These are phyloP conservation scores for Ambispora gerdemannii DNA, from an alignment of 192 early-diverging fungal species.

Conservation along the genomic window DNA sequence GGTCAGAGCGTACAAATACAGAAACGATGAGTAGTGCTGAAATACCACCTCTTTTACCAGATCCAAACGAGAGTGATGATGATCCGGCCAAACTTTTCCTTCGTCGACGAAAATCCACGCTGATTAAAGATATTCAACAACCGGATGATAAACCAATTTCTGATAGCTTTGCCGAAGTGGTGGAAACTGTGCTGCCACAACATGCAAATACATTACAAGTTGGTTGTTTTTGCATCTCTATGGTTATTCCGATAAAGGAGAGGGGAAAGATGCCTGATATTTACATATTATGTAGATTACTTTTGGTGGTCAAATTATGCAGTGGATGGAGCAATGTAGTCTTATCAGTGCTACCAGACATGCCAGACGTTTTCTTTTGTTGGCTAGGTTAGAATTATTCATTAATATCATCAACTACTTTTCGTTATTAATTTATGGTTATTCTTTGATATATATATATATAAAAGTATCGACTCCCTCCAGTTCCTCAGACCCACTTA, in stretches of 20 bases:
- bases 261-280: too few species aligned
- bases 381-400: conserved; percentile 48
- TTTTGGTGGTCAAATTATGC: conserved; percentile 71
- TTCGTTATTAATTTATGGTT: too few species aligned
- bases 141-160: conserved; percentile 37
- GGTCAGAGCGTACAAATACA: conserved; percentile 37
- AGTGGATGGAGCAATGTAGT: conserved; percentile 67
- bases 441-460: conserved; percentile 10
- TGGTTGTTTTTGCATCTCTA: not conserved
- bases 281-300: conserved; percentile 43
- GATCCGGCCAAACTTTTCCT: conserved; percentile 25
- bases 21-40: conserved; percentile 24
- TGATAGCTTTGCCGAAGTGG: conserved; percentile 56
- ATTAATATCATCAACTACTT: not conserved
- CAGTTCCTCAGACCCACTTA: conserved; percentile 54
- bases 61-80: not conserved
- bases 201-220: conserved; percentile 60
- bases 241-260: not conserved
- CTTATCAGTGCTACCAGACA: conserved; percentile 57
- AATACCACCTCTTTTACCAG: conserved; percentile 16
- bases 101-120: conserved; percentile 10
- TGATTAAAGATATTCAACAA: not conserved
- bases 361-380: conserved; percentile 51
- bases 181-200: conserved; percentile 67
- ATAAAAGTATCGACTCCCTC: conserved; percentile 52